phyloP scores from a whole-genome alignment of 257 asterid genomes.

The Fraxinus cuspidata region DNA sequence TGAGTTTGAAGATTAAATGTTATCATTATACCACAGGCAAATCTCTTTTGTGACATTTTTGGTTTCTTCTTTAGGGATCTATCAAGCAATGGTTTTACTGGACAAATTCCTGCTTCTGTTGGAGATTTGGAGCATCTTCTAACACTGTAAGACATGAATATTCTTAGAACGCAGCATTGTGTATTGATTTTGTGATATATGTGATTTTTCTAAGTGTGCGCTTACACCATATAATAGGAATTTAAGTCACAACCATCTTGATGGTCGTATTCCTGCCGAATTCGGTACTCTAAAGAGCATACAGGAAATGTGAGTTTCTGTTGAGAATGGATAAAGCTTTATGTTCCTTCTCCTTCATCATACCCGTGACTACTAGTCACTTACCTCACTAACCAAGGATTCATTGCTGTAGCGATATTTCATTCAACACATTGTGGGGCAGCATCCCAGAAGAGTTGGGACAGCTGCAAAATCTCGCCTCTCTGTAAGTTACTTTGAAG shows the following conservation, averaged over 20 bases:
- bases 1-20: constrained; percentile 37
- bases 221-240: constrained; percentile 48
- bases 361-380: background rate
- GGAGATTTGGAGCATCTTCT: constrained; percentile 98
- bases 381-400: background rate
- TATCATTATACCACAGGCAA: background rate
- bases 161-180: background rate
- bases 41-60: constrained; percentile 4
- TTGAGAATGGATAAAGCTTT: background rate
- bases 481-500: constrained; percentile 56
- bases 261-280: constrained; percentile 73
- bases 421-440: constrained; percentile 71
- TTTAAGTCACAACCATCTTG: constrained; percentile 68
- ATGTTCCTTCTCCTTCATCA: background rate
- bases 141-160: constrained; percentile 56
- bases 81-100: constrained; percentile 76
- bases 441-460: constrained; percentile 80
- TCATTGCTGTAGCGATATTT: constrained; percentile 58
- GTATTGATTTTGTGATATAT: background rate
- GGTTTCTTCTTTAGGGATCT: constrained; percentile 62
- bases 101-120: constrained; percentile 76
- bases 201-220: background rate
- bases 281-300: constrained; percentile 84
- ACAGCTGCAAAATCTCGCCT: constrained; percentile 78
- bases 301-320: constrained; percentile 63